phyloP scores from a whole-genome alignment of 768 basidiomycete genomes.

The Mrakia frigida region DNA sequence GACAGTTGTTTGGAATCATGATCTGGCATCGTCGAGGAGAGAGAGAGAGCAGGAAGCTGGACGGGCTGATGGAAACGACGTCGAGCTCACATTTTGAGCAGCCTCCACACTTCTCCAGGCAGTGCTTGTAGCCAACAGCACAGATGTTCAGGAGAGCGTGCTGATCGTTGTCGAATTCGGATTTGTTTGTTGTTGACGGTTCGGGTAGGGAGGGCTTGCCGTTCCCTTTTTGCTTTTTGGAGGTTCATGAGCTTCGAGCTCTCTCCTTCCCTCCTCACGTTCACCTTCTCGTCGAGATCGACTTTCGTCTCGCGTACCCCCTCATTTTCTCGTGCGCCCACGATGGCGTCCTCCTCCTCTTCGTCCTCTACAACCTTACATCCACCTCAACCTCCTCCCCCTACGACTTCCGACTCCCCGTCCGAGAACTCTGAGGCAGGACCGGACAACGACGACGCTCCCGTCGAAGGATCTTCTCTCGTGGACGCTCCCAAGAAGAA shows the following conservation, averaged over 20 bases:
- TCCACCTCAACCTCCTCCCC: neutral
- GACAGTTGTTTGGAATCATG: no score
- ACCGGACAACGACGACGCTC: neutral
- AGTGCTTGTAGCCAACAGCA: no score
- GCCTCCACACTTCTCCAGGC: no score
- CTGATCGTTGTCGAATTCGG: no score
- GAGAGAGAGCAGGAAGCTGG: no score
- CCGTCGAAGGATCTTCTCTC: neutral
- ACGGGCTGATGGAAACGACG: no score
- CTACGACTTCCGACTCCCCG: neutral
- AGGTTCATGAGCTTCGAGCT: neutral
- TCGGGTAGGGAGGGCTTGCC: no score
- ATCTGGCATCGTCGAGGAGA: no score
- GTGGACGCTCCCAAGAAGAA: conserved; percentile 8
- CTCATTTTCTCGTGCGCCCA: neutral
- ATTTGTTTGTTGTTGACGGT: no score
- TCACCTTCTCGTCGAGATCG: neutral
- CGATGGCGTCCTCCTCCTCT: conserved; percentile 9
- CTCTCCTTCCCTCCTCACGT: neutral
- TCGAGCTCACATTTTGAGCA: no score
- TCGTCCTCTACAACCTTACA: neutral
- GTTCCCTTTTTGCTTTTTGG: neutral
- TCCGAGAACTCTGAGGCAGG: neutral
- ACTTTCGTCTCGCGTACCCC: no score
- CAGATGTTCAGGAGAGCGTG: no score